Evolutionary conservation across 345 rosid species (phyloP), one percentile per base, ranked within the genome.

Genomic region (Gossypium australe): DNA sequence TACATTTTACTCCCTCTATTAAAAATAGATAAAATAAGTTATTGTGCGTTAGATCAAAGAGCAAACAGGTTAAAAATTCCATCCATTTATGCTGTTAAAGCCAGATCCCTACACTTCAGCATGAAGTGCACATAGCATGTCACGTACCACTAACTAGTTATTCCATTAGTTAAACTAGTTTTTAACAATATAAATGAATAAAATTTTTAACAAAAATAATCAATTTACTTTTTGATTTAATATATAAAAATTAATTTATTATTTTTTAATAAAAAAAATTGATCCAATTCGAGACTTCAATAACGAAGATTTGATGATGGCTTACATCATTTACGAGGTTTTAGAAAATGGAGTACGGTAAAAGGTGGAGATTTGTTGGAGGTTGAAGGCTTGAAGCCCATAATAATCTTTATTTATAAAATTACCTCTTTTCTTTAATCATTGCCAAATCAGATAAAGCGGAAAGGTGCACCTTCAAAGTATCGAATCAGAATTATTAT

Each of bases 201-300:
- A 34, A 34, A 34, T 4, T 1, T 5, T 5, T 34, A 5, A 34
- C 7, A 1, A 0, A 34, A 34, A 5, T 0, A 1, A 34, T 5
- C 0, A 5, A 34, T 0, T 34, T 34, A 34, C 0, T 34, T 4
- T 29, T 34, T 34, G 0, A 34, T 34, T 1, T 34, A 34, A 34
- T 34, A 34, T 34, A 27, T 2, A 29, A 0, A 27, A 0, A 29
- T 29, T 29, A 3, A 29, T 34, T 34, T 34, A 34, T 34, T 34
- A 34, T 34, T 34, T 34, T 0, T 4, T 34, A 4, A 0, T 34
- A 34, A 34, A 29, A 0, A 29, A 29, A 34, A 4, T 29, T 4
- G 0, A 29, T 4, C 1, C 0, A 0, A 3, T 29, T 29, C 7
- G 7, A 34, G 7, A 1, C 0, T 34, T 34, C 4, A 1, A 20